These are phyloP conservation scores for Kregervanrija delftensis DNA, from an alignment of 805 yeast genomes.

Conservation along the genomic window DNA sequence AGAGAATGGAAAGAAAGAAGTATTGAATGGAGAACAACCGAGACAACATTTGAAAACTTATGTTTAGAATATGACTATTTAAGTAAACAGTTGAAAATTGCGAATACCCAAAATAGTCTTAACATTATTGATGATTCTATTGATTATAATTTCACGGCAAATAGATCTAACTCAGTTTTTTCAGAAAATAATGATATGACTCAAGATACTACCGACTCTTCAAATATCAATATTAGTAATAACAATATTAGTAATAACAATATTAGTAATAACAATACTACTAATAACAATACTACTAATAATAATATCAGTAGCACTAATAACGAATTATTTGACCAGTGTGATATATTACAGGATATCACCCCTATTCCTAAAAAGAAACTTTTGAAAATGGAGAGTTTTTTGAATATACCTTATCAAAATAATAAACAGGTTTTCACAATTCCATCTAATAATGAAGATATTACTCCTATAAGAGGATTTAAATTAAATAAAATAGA, in stretches of 20 bases:
- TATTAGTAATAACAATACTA: background rate
- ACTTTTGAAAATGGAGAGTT: slow-evolving; percentile 26
- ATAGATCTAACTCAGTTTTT: slow-evolving; percentile 4
- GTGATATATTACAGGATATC: no score
- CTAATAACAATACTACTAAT: background rate
- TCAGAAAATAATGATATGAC: slow-evolving; percentile 4
- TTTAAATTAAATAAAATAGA: no score
- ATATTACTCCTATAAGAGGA: background rate
- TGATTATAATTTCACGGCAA: background rate
- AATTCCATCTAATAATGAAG: no score
- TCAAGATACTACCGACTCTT: background rate
- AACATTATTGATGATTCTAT: background rate
- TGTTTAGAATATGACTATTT: slow-evolving; percentile 34
- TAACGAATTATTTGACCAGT: no score
- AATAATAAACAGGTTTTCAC: background rate
- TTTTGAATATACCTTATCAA: slow-evolving; percentile 13
- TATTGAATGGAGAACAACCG: slow-evolving; percentile 38
- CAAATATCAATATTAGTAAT: background rate
- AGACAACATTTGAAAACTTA: slow-evolving; percentile 39
- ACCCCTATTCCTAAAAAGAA: slow-evolving; percentile 7
- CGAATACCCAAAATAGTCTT: slow-evolving; percentile 11
- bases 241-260: background rate
- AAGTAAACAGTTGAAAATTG: slow-evolving; percentile 18
- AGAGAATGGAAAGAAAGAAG: slow-evolving; percentile 20
- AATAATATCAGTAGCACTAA: background rate